These are phyloP conservation scores for Globisporangium irregulare DNA, from an alignment of 352 stramenopile species.

Conservation along the genomic window DNA sequence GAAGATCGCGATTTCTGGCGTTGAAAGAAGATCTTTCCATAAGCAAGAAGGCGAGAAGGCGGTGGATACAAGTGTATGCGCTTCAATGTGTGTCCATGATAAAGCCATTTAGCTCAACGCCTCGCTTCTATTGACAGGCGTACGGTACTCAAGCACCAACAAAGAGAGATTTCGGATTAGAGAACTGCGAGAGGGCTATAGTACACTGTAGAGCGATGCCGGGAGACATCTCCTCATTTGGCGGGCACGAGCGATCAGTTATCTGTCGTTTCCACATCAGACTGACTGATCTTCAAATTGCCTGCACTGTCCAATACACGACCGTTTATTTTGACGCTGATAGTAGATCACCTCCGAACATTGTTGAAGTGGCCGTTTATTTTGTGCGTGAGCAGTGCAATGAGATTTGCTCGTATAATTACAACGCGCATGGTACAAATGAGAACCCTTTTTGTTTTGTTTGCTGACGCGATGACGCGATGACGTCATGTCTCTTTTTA, in stretches of 20 bases:
- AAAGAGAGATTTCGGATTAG: background rate
- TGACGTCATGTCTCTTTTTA: slow-evolving; percentile 18
- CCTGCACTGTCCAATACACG: background rate
- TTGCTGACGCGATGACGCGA: slow-evolving; percentile 11
- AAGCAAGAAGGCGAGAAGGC: too few species aligned
- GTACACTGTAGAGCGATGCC: background rate
- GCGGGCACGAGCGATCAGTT: background rate
- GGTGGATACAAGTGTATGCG: too few species aligned
- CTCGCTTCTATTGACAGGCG: background rate
- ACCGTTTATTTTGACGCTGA: background rate
- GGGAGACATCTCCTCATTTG: background rate
- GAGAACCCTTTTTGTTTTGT: background rate
- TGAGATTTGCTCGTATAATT: background rate
- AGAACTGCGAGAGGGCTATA: background rate
- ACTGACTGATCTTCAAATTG: background rate
- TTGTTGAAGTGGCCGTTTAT: background rate
- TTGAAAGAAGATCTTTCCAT: background rate
- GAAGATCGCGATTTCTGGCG: background rate
- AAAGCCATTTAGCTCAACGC: background rate
- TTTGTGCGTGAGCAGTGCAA: background rate
- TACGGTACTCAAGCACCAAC: background rate
- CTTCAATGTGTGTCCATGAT: background rate
- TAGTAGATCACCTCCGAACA: background rate
- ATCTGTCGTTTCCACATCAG: background rate
- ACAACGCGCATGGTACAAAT: background rate